These are phyloP conservation scores for Botryococcus braunii DNA, from an alignment of 163 green algal species.

Conservation along the genomic window DNA sequence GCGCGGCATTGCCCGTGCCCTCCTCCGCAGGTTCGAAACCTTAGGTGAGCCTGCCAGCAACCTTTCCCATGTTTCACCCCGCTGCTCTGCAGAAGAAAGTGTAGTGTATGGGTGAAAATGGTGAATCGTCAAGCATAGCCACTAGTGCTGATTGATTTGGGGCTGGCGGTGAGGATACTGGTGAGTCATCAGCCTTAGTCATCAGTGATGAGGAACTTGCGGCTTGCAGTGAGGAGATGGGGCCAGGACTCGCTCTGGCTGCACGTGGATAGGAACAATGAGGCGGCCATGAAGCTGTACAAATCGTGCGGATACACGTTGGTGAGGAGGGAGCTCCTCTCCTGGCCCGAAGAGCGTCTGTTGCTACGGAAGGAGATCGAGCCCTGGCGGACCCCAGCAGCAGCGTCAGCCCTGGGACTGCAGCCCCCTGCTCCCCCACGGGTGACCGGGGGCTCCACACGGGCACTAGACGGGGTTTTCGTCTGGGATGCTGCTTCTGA, in stretches of 20 bases:
- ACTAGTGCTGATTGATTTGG: no score
- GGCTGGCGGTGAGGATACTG: no score
- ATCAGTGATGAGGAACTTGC: no score
- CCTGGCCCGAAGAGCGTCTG: neutral
- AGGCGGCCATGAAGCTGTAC: conserved; percentile 28
- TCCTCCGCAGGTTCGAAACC: conserved; percentile 10
- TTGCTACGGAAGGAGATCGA: neutral
- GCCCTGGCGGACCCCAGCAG: neutral
- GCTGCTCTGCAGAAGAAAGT: no score
- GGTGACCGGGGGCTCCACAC: neutral
- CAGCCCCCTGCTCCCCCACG: neutral
- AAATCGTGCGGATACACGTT: conserved; percentile 14
- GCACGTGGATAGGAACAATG: conserved; percentile 38
- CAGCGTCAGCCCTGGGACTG: neutral
- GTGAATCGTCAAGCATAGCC: no score
- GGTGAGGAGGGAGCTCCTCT: neutral
- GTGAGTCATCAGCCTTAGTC: no score
- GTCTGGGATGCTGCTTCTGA: conserved; percentile 1
- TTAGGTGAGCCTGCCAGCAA: conserved; percentile 18
- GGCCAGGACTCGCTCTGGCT: conserved; percentile 36
- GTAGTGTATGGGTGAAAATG: no score
- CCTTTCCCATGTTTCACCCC: no score
- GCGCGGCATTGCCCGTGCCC: conserved; percentile 19
- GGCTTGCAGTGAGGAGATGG: conserved; percentile 16
- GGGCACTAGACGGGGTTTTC: neutral